Base-by-base conservation (phyloP, 768 basidiomycete species). In the Serendipita vermifera region DNA sequence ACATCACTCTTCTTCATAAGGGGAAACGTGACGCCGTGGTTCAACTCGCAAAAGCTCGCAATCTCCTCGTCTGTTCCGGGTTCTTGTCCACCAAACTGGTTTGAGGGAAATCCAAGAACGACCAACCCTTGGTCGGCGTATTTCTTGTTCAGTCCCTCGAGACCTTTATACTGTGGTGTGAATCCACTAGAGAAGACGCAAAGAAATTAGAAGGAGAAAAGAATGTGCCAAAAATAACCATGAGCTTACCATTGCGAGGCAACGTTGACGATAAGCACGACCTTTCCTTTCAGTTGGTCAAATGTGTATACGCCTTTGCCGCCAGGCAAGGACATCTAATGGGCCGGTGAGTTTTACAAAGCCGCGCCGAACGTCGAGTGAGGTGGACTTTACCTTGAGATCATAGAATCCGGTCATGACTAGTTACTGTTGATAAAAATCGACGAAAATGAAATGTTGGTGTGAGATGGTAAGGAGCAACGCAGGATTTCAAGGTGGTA, bases 1-100 rank as follows among this genome's bases (percentile, higher is more conserved):
- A 96, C 93, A 54, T 96, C 87, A 17, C 85, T 85, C 71, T 94
- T 97, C 72, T 81, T 85, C 82, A 88, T 87, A 51, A 97, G 70
- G 9, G 88, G 88, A 75, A 94, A 94, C 5, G 79, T 80, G 26
- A 97, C 91, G 15, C 88, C 88, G 66, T 92, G 82, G 73, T 92
- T 94, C 59, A 80, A 64, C 53, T 77, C 71, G 71, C 88, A 90
- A 68, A 85, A 87, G 64, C 80, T 58, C 7, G 73, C 75, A 62
- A 93, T 85, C 38, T 77, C 76, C n/a, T 75, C 75, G 63, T 93
- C 89, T 31, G 77, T 73, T n/a, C 77, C 83, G 0, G 90, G 90
- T 63, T 93, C 90, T 70, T 93, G 90, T 0, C 78, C 77, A 55
- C 81, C 86, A 63, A 94, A 93, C 82, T 93, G 90, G 65, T 93